A percentile compares a stretch with the other conserved stretches of the same genome.
Conservation (phyloP, 805 yeast species). For the Ogataea salicorniae region DNA sequence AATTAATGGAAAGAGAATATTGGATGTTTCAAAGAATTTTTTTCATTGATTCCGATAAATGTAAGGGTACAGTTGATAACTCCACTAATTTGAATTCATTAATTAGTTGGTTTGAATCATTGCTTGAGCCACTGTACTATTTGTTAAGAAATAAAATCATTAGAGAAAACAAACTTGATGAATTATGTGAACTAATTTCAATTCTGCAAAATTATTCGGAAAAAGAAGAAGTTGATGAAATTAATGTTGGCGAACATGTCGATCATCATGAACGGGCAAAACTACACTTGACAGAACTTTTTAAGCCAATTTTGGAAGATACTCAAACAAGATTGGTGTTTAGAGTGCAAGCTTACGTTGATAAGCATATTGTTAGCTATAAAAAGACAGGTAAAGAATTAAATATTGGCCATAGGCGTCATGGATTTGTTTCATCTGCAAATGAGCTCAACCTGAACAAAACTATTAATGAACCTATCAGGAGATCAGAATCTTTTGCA, state of each 20-base stretch:
- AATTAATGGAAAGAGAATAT: constrained; percentile 56
- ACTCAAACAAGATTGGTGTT: constrained; percentile 78
- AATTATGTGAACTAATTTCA: constrained; percentile 70
- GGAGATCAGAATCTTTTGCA: neutral
- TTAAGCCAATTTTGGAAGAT: constrained; percentile 68
- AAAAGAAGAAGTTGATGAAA: constrained; percentile 38
- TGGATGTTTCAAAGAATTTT: constrained; percentile 54
- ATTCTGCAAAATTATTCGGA: constrained; percentile 64
- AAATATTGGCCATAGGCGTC: constrained; percentile 43
- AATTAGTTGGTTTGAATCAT: constrained; percentile 52
- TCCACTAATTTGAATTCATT: constrained; percentile 32
- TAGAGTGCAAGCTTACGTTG: constrained; percentile 69
- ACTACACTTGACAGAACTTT: constrained; percentile 41
- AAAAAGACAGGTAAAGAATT: constrained; percentile 66
- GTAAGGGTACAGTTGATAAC: constrained; percentile 20
- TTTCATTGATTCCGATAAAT: constrained; percentile 21
- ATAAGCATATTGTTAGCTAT: constrained; percentile 60
- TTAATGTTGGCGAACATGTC: constrained; percentile 13
- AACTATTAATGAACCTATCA: neutral
- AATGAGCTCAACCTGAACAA: constrained; percentile 3
- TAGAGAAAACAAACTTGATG: constrained; percentile 62
- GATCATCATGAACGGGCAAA: constrained; percentile 14
- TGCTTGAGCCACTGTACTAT: constrained; percentile 78
- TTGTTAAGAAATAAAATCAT: constrained; percentile 59
- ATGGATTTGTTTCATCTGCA: constrained; percentile 4